Evolutionary conservation across 2,329 filamentous ascomycete genomes (phyloP).

Genomic region (Paraphoma chrysanthemicola): DNA sequence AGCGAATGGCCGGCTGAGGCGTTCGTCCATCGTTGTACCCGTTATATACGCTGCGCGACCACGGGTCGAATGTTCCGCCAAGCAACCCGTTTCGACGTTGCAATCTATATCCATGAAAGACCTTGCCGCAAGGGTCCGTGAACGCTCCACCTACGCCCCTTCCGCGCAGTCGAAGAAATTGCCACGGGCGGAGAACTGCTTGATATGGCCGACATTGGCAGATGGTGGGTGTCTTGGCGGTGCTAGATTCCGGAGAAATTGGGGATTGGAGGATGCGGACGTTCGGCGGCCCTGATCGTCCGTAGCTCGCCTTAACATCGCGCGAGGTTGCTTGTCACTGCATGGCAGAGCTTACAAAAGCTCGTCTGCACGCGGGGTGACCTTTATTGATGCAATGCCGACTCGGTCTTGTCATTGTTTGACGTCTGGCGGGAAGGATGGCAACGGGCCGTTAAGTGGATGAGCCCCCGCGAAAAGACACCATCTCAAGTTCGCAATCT

Average conservation of each 20-base stretch:
- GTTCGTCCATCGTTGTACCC: neutral
- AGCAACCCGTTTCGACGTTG: conserved; percentile 7
- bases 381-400: too few relatives aligned
- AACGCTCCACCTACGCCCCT: conserved; percentile 12
- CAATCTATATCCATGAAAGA: conserved; percentile 23
- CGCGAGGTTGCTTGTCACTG: neutral
- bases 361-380: neutral
- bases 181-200: conserved; percentile 21
- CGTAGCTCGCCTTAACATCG: neutral
- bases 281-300: neutral
- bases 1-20: conserved; percentile 1
- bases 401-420: neutral
- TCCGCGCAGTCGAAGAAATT: conserved; percentile 13
- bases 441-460: neutral
- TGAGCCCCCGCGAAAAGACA: too few relatives aligned
- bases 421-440: neutral
- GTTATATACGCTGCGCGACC: conserved; percentile 15
- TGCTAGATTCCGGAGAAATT: conserved; percentile 29
- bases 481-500: too few relatives aligned
- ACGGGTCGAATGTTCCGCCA: conserved; percentile 2
- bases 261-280: conserved; percentile 23
- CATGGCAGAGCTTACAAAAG: neutral
- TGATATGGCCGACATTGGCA: conserved; percentile 13
- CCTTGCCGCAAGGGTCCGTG: conserved; percentile 10
- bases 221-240: conserved; percentile 14